Conservation (phyloP, 2,329 filamentous ascomycete species). For the Dendrostoma leiphaemia region DNA sequence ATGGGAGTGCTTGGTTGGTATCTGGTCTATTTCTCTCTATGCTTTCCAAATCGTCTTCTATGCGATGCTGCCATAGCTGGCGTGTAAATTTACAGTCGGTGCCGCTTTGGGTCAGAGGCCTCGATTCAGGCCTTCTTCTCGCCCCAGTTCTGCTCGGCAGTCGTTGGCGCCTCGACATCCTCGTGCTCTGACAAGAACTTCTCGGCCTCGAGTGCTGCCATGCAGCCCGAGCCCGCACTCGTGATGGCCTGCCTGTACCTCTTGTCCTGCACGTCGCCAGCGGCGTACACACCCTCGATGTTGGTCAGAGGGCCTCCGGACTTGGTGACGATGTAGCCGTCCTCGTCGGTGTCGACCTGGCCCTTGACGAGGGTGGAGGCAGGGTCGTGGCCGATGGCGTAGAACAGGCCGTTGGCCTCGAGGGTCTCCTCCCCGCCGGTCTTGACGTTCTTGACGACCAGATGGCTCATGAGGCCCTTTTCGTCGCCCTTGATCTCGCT, state of each 20-base stretch:
- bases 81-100: not conserved
- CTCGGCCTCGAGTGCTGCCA: conserved; percentile 94
- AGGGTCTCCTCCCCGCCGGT: conserved; percentile 79
- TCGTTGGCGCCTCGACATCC: conserved; percentile 31
- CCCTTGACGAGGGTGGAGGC: conserved; percentile 88
- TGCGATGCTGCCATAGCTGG: no score
- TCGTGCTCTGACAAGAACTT: conserved; percentile 77
- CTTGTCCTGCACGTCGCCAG: conserved; percentile 98
- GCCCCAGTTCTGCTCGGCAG: conserved; percentile 22
- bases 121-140: conserved; percentile 13
- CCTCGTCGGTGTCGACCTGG: conserved; percentile 82
- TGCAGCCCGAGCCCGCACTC: conserved; percentile 90
- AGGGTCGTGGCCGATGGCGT: conserved; percentile 95
- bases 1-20: not conserved
- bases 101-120: not conserved
- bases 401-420: conserved; percentile 90
- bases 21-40: not conserved
- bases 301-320: conserved; percentile 87
- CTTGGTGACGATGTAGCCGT: conserved; percentile 87
- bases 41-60: not conserved
- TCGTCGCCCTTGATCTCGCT: conserved; percentile 82
- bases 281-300: conserved; percentile 89
- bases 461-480: conserved; percentile 82
- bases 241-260: conserved; percentile 96
- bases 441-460: conserved; percentile 77